Evolutionary conservation across 2,329 filamentous ascomycete species (phyloP), one percentile per base, ranked within the genome.

Genomic region (Xylariaceae sp.): DNA sequence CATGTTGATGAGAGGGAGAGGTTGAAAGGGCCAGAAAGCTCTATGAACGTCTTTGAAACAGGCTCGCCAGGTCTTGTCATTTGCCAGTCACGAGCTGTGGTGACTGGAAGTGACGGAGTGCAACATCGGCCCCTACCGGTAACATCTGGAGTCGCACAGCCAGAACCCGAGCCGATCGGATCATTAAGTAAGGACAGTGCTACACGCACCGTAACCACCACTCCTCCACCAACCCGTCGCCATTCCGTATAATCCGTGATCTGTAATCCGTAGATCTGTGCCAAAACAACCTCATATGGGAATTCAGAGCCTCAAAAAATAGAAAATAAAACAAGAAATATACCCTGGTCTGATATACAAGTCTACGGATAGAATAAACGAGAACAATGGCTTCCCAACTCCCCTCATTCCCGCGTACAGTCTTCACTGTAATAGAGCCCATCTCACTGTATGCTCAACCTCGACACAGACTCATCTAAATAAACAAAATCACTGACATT

Each of bases 351-450:
- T n/a, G n/a, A n/a, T n/a, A n/a, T n/a, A n/a, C n/a, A n/a, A n/a
- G n/a, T n/a, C n/a, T n/a, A n/a, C n/a, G n/a, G n/a, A n/a, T n/a
- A 5, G 23, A 30, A 30, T 30, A 30, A 30, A 4, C 23, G 23
- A 30, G 23, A 30, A 30, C 39, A 11, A 88, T 88, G 85, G 77
- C 84, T 9, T 79, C 85, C 34, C 80, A 82, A 62, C 78, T 90
- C 18, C 87, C 88, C 1, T 69, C 78, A 2, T 77, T 89, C 68
- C 88, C 88, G 10, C 80, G 85, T 61, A 71, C 88, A 52, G 76
- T 89, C 53, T 89, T 90, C 65, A 88, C 85, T 35, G 72, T 89
- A 56, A 70, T 89, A 48, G 88, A 90, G 72, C 88, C 88, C 37
- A 76, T 89, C 60, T 86, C 85, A 17, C 77, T 88, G 85, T 88